These are phyloP conservation scores for Sclerospora graminicola DNA, from an alignment of 352 stramenopile species.

Conservation along the genomic window DNA sequence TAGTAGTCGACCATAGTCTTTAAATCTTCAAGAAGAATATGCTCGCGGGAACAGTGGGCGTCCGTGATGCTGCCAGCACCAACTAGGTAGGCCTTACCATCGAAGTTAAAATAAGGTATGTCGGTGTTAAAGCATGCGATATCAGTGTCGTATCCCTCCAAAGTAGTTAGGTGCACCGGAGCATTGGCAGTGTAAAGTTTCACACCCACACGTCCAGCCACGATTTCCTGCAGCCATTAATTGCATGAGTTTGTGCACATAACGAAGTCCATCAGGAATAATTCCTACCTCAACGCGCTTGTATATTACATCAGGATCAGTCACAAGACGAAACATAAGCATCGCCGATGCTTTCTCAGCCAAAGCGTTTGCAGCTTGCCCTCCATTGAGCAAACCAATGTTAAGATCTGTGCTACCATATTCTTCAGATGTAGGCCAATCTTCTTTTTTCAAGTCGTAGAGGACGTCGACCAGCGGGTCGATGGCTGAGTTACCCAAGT, in stretches of 20 bases:
- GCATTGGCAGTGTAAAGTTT: constrained; percentile 82
- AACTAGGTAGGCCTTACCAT: constrained; percentile 72
- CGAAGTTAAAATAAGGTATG: constrained; percentile 81
- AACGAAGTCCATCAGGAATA: background rate
- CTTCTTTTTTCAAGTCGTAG: constrained; percentile 67
- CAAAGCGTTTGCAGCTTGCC: constrained; percentile 73
- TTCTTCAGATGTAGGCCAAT: constrained; percentile 69
- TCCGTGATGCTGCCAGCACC: constrained; percentile 66
- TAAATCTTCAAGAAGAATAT: constrained; percentile 60
- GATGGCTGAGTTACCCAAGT: constrained; percentile 76
- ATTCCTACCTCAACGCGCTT: constrained; percentile 41
- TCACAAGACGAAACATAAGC: constrained; percentile 84
- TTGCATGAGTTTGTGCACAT: background rate
- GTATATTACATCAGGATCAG: constrained; percentile 57
- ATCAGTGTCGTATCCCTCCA: constrained; percentile 80
- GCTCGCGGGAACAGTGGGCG: constrained; percentile 62
- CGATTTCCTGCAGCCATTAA: constrained; percentile 32
- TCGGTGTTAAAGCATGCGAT: constrained; percentile 85
- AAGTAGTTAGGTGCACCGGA: constrained; percentile 63
- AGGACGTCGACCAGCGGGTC: constrained; percentile 79
- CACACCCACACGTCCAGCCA: constrained; percentile 42
- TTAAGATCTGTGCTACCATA: constrained; percentile 79
- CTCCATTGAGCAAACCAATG: constrained; percentile 71
- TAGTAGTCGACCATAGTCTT: constrained; percentile 56
- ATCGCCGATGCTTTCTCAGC: constrained; percentile 77